These are phyloP conservation scores for Paramarasmius palmivorus DNA, from an alignment of 1,284 basidiomycete genomes.

Conservation along the genomic window DNA sequence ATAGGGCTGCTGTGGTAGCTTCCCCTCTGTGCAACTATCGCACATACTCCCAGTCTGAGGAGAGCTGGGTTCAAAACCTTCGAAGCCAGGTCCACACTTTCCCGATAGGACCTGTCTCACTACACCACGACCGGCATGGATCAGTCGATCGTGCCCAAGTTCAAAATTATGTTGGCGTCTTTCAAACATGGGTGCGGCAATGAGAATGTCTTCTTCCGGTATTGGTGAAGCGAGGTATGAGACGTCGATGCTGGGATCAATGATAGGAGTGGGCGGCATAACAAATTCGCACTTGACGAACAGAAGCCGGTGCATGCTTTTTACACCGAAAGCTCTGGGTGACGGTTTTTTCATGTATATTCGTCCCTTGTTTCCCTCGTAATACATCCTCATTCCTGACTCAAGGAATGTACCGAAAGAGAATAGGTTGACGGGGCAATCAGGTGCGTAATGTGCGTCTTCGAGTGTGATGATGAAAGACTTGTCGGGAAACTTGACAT, in stretches of 20 bases:
- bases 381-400: too few species aligned
- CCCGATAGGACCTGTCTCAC: not conserved
- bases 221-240: not conserved
- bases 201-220: not conserved
- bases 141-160: not conserved
- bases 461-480: too few species aligned
- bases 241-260: not conserved
- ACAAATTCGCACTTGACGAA: not conserved
- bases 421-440: too few species aligned
- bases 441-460: too few species aligned
- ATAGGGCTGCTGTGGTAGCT: not conserved
- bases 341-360: too few species aligned
- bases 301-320: not conserved
- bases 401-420: too few species aligned
- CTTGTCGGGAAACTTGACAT: too few species aligned
- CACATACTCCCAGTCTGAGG: not conserved
- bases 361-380: too few species aligned
- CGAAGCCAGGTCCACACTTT: not conserved
- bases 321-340: not conserved
- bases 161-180: not conserved
- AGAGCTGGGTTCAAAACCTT: not conserved
- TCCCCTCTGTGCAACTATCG: not conserved
- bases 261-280: not conserved
- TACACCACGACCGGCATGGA: not conserved
- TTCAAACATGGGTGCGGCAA: not conserved